phyloP scores from a whole-genome alignment of 1,139 yeast genomes.

The Debaryomyces sp. region DNA sequence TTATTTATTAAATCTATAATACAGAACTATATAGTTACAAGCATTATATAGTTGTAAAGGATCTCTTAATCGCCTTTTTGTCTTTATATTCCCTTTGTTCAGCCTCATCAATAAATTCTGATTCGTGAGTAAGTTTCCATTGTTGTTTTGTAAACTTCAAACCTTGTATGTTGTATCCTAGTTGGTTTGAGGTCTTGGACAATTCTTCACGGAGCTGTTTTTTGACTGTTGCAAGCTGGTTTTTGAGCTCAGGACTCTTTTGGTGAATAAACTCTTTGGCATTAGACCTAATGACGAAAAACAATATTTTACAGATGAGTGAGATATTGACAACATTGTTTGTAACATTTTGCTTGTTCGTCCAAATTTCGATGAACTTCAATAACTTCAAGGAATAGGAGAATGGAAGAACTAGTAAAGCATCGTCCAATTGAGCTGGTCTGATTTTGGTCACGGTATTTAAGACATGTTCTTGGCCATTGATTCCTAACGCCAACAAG shows the following conservation, averaged over 20 bases:
- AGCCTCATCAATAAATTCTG: conserved; percentile 72
- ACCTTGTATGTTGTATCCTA: conserved; percentile 91
- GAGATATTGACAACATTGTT: conserved; percentile 55
- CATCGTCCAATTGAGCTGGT: conserved; percentile 89
- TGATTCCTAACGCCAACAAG: conserved; percentile 65
- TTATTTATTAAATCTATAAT: conserved; percentile 1
- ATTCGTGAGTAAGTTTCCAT: conserved; percentile 77
- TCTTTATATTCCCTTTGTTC: conserved; percentile 60
- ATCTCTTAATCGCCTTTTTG: conserved; percentile 66
- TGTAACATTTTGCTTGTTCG: conserved; percentile 48
- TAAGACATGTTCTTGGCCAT: conserved; percentile 80
- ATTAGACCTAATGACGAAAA: conserved; percentile 71
- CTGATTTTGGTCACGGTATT: conserved; percentile 68
- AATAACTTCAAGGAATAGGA: conserved; percentile 76
- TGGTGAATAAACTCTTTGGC: conserved; percentile 74
- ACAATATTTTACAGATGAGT: conserved; percentile 71
- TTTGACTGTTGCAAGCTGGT: conserved; percentile 61
- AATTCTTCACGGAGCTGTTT: conserved; percentile 58
- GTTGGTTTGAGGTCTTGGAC: conserved; percentile 51
- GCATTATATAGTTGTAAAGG: conserved; percentile 53
- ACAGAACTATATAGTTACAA: conserved; percentile 40
- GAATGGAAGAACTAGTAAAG: conserved; percentile 86
- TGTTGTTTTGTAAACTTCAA: conserved; percentile 70
- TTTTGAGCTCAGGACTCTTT: conserved; percentile 60
- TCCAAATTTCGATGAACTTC: conserved; percentile 76